Percentiles rank a stretch among this genome's conserved stretches.
Evolutionary conservation across 2,329 filamentous ascomycete species (phyloP).

Genomic region (Sporothrix curviconia): DNA sequence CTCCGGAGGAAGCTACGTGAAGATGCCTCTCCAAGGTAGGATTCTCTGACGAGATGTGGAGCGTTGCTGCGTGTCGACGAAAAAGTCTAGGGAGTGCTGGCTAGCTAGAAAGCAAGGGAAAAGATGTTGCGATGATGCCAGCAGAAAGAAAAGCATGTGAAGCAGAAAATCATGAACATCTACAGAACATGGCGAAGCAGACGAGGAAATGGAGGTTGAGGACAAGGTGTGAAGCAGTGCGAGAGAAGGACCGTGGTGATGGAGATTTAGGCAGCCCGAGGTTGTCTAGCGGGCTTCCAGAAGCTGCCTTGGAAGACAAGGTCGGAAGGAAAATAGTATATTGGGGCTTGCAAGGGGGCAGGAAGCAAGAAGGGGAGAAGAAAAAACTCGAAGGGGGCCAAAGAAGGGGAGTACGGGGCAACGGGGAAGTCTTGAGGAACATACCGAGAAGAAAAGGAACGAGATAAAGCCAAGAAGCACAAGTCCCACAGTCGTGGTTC

Average conservation of each 20-base stretch:
- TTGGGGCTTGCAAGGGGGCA: not conserved
- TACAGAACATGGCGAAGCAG: not conserved
- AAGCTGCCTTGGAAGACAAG: constrained; percentile 1
- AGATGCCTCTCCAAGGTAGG: not conserved
- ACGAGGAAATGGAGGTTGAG: not conserved
- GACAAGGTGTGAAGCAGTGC: not conserved
- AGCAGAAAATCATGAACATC: not conserved
- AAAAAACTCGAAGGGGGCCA: not conserved
- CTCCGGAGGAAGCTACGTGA: not conserved
- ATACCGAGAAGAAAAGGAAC: not conserved
- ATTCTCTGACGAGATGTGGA: not conserved
- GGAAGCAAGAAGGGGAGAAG: not conserved
- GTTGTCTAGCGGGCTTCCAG: constrained; percentile 3
- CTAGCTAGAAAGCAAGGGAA: not conserved
- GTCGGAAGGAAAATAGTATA: not conserved
- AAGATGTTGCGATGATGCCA: not conserved
- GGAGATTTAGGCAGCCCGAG: not conserved
- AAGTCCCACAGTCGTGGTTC: constrained; percentile 1
- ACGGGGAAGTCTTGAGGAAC: not conserved
- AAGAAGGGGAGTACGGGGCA: not conserved
- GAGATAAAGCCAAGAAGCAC: not conserved
- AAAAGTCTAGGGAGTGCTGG: constrained; percentile 1
- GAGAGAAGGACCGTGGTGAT: not conserved
- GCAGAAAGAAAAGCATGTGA: not conserved
- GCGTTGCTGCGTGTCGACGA: constrained; percentile 4